These are phyloP conservation scores for Parascedosporium putredinis DNA, from an alignment of 2,329 filamentous ascomycete genomes.

Conservation along the genomic window DNA sequence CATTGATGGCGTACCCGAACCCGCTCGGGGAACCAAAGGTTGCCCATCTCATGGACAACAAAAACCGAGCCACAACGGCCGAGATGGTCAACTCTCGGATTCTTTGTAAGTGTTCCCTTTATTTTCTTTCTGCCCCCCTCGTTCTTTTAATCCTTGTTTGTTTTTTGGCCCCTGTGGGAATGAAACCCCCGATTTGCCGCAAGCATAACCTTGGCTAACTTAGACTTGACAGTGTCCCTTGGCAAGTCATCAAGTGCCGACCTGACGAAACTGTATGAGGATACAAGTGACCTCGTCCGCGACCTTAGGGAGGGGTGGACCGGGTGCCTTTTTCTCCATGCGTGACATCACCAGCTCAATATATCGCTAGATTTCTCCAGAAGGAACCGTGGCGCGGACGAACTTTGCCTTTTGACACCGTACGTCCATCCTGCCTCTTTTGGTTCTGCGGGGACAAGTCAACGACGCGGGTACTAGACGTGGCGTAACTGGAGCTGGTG, in stretches of 20 bases:
- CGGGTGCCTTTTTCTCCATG: constrained; percentile 69
- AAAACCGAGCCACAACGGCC: constrained; percentile 66
- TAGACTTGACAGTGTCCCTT: constrained; percentile 74
- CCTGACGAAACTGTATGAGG: constrained; percentile 73
- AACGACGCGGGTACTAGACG: too few species aligned
- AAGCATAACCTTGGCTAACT: too few species aligned
- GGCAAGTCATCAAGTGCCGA: constrained; percentile 83
- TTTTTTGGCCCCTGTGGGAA: too few species aligned
- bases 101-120: constrained; percentile 54
- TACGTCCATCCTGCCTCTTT: background rate
- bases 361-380: too few species aligned
- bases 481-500: too few species aligned
- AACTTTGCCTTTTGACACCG: background rate
- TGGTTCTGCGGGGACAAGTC: too few species aligned
- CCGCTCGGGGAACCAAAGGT: constrained; percentile 65
- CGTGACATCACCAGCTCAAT: constrained; percentile 32
- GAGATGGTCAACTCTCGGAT: constrained; percentile 94
- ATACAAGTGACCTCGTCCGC: constrained; percentile 78
- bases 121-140: too few species aligned
- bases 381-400: constrained; percentile 24
- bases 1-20: constrained; percentile 77
- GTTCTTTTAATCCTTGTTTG: too few species aligned
- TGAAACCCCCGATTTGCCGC: too few species aligned
- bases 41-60: constrained; percentile 65
- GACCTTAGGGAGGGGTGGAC: constrained; percentile 70